Percentiles rank a stretch among this genome's conserved stretches.
phyloP scores from a whole-genome alignment of 129 eudicot species.

The Tagetes patula region DNA sequence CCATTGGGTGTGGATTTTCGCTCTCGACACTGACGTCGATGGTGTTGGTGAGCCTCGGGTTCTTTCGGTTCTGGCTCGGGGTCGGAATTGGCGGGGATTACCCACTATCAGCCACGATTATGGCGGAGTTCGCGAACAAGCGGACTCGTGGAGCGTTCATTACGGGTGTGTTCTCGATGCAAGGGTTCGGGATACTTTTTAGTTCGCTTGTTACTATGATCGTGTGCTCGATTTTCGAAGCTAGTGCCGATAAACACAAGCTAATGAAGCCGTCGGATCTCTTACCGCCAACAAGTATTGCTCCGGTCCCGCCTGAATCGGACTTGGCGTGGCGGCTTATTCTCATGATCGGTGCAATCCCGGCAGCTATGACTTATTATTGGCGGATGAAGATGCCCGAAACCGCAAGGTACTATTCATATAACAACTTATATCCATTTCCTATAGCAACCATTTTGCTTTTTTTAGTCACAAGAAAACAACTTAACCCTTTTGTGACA shows the following conservation, averaged over 20 bases:
- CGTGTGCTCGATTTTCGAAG: constrained; percentile 38
- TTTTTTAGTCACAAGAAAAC: not conserved
- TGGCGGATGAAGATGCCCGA: constrained; percentile 78
- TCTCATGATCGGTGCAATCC: constrained; percentile 58
- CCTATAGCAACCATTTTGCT: not conserved
- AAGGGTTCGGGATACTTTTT: constrained; percentile 55
- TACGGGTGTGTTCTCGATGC: constrained; percentile 62
- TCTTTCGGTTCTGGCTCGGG: constrained; percentile 48
- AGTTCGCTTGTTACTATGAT: constrained; percentile 50
- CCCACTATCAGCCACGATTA: constrained; percentile 55
- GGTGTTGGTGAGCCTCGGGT: constrained; percentile 40
- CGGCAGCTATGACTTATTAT: constrained; percentile 56
- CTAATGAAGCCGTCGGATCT: constrained; percentile 1
- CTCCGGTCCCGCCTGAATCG: constrained; percentile 39
- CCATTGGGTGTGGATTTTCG: constrained; percentile 49
- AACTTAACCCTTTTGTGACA: not conserved
- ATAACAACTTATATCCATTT: not conserved
- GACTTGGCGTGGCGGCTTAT: constrained; percentile 61
- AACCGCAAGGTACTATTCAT: constrained; percentile 46
- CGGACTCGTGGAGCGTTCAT: constrained; percentile 57
- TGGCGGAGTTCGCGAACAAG: constrained; percentile 60
- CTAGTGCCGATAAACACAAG: not conserved
- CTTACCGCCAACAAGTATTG: not conserved
- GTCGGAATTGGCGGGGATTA: constrained; percentile 55
- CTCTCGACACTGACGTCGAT: constrained; percentile 27